Evolutionary conservation across 495 filamentous ascomycete genomes (phyloP).

Genomic region (Penicillium ochrochloron): DNA sequence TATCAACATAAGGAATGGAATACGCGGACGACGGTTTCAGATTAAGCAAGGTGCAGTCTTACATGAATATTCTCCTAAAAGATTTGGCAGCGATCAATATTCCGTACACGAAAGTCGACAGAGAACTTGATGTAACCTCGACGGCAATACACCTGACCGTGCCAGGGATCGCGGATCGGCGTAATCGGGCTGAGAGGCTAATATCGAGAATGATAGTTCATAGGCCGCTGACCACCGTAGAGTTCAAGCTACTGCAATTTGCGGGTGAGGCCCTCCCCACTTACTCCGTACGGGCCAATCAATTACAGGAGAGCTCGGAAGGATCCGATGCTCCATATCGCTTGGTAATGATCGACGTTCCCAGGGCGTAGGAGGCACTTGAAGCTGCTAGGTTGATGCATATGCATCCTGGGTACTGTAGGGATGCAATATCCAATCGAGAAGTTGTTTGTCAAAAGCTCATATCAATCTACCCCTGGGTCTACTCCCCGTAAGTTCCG

Average conservation of each 20-base stretch:
- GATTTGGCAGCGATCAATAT: neutral
- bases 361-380: neutral
- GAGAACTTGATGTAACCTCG: neutral
- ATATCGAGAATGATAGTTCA: neutral
- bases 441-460: neutral
- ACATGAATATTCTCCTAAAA: neutral
- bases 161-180: neutral
- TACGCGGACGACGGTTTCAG: slow-evolving; percentile 4
- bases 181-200: slow-evolving; percentile 1
- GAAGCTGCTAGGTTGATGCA: slow-evolving; percentile 1
- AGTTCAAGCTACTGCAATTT: slow-evolving; percentile 2
- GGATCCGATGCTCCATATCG: neutral
- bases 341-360: slow-evolving; percentile 3
- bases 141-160: neutral
- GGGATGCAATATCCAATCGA: slow-evolving; percentile 1
- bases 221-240: neutral
- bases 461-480: neutral
- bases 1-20: slow-evolving; percentile 8
- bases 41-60: neutral
- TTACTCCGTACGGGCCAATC: slow-evolving; percentile 1
- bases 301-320: neutral
- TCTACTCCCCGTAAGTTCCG: no score
- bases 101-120: neutral
- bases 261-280: neutral
- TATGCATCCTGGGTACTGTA: slow-evolving; percentile 1